Conservation (phyloP, 495 filamentous ascomycete genomes). For the Venustampulla echinocandica region DNA sequence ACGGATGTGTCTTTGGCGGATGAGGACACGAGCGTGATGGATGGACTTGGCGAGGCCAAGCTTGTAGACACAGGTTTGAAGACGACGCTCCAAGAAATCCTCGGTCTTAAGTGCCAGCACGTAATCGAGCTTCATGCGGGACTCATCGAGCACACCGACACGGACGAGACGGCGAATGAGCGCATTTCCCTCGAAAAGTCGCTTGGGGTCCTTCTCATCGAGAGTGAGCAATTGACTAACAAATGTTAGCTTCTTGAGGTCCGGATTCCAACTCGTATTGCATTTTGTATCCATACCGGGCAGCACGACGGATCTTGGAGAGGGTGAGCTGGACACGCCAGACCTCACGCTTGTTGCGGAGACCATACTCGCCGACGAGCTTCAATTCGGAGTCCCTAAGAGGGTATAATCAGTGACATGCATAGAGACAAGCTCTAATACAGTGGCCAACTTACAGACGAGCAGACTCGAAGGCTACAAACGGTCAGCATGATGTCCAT, state of each 20-base stretch:
- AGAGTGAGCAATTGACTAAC: constrained; percentile 95
- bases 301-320: constrained; percentile 99
- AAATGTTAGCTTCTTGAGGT: constrained; percentile 12
- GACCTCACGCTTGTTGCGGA: constrained; percentile 99
- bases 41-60: constrained; percentile 99
- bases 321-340: constrained; percentile 99
- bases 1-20: constrained; percentile 98
- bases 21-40: constrained; percentile 98
- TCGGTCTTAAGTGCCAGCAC: constrained; percentile 95
- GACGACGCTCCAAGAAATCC: constrained; percentile 98
- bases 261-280: background rate
- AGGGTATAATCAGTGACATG: constrained; percentile 71
- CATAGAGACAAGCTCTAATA: constrained; percentile 93
- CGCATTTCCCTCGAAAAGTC: constrained; percentile 99
- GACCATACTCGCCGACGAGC: constrained; percentile 97
- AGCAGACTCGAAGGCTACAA: constrained; percentile 86
- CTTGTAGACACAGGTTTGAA: constrained; percentile 99
- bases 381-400: constrained; percentile 96
- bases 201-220: constrained; percentile 99
- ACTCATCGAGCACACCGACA: constrained; percentile 98
- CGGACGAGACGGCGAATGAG: constrained; percentile 99
- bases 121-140: constrained; percentile 99
- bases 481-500: constrained; percentile 26
- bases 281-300: constrained; percentile 61
- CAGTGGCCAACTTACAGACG: constrained; percentile 99